phyloP scores from a whole-genome alignment of 2,329 filamentous ascomycete species.

The Xylaria hypoxylon region DNA sequence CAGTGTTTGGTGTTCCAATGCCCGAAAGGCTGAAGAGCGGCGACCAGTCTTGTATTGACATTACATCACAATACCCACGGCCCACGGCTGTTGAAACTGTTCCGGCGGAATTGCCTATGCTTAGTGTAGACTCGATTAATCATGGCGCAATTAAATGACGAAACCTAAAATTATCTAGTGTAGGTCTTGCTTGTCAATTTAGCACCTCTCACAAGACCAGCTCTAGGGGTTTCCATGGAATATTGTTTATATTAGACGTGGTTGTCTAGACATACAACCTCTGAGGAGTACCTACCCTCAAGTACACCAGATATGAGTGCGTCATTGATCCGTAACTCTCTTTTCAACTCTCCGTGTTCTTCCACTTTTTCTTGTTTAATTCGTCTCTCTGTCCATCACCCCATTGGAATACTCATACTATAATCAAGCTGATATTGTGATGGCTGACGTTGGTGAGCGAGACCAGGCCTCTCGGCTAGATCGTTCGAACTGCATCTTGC shows the following conservation, averaged over 20 bases:
- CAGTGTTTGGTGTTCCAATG: slow-evolving; percentile 14
- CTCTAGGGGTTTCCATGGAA: background rate
- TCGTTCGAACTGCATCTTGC: slow-evolving; percentile 37
- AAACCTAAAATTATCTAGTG: slow-evolving; percentile 6
- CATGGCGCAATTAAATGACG: slow-evolving; percentile 5
- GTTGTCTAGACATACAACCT: slow-evolving; percentile 3
- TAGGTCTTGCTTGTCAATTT: background rate
- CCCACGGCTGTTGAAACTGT: background rate
- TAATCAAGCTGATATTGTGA: slow-evolving; percentile 6
- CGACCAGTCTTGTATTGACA: slow-evolving; percentile 9
- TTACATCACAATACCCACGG: background rate
- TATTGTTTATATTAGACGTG: slow-evolving; percentile 22
- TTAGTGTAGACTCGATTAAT: slow-evolving; percentile 14
- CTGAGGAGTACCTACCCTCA: background rate
- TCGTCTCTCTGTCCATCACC: background rate
- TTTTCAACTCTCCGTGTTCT: background rate
- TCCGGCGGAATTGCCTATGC: slow-evolving; percentile 1
- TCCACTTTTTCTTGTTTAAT: background rate
- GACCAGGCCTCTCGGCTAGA: slow-evolving; percentile 33
- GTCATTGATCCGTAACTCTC: slow-evolving; percentile 13
- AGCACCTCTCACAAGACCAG: slow-evolving; percentile 1
- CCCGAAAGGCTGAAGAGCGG: background rate
- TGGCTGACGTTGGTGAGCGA: slow-evolving; percentile 30
- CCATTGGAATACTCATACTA: background rate
- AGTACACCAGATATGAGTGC: slow-evolving; percentile 11